Evolutionary conservation across 345 rosid species (phyloP).

Genomic region (Euphorbia lathyris): DNA sequence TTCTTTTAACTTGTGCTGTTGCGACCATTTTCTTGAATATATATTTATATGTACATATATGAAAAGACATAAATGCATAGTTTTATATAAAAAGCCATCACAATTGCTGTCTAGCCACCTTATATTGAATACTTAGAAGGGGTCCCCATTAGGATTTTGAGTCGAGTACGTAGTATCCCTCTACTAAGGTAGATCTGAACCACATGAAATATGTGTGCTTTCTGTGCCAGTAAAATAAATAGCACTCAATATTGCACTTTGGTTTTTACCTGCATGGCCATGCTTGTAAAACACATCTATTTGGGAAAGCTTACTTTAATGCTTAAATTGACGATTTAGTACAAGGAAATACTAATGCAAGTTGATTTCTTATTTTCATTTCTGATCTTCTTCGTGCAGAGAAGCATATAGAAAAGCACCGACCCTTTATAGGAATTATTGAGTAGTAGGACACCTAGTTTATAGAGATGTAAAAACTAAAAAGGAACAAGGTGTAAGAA

Average conservation of each 20-base stretch:
- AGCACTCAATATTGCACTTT: not conserved
- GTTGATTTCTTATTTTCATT: not conserved
- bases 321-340: not conserved
- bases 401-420: not conserved
- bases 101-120: not conserved
- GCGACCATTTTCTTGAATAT: not conserved
- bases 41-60: no score
- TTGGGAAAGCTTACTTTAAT: not conserved
- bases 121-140: not conserved
- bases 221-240: no score
- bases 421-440: not conserved
- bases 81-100: not conserved
- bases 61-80: no score
- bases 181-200: not conserved
- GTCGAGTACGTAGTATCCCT: not conserved
- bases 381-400: not conserved
- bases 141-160: not conserved
- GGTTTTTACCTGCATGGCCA: not conserved
- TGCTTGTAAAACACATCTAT: not conserved
- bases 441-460: not conserved
- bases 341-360: not conserved
- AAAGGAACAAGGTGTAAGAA: not conserved
- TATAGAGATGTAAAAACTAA: no score
- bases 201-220: not conserved
- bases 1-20: not conserved